Evolutionary conservation across 768 basidiomycete genomes (phyloP).

Genomic region (Artomyces pyxidatus): DNA sequence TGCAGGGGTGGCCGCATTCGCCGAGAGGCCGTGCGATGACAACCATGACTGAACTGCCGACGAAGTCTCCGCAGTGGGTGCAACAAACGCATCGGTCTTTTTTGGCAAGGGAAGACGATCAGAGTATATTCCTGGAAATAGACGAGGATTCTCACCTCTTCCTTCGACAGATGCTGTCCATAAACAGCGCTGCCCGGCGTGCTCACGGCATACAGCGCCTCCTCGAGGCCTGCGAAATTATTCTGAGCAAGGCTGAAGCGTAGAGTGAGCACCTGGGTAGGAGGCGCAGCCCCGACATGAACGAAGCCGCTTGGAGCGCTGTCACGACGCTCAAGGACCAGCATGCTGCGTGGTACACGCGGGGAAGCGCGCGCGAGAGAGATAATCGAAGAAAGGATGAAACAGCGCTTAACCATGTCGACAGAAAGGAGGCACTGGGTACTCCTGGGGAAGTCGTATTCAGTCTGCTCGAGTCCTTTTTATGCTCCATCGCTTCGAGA

Average conservation of each 20-base stretch:
- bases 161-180: not conserved
- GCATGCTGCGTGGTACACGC: not conserved
- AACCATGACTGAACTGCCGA: slow-evolving; percentile 3
- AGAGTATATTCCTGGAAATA: not conserved
- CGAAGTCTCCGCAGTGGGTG: not conserved
- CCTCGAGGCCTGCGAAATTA: not conserved
- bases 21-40: slow-evolving; percentile 6
- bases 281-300: not conserved
- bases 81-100: slow-evolving; percentile 2
- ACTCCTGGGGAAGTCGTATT: slow-evolving; percentile 25
- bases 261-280: not conserved
- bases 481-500: slow-evolving; percentile 53
- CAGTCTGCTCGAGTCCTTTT: slow-evolving; percentile 56
- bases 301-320: not conserved
- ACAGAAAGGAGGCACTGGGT: not conserved
- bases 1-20: slow-evolving; percentile 6
- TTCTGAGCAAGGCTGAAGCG: not conserved
- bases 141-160: not conserved
- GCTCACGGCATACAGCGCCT: not conserved
- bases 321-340: slow-evolving; percentile 3
- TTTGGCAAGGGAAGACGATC: not conserved
- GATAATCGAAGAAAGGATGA: slow-evolving; percentile 55
- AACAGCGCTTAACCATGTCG: slow-evolving; percentile 32
- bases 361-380: slow-evolving; percentile 41
- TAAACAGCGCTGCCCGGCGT: not conserved